phyloP scores from a whole-genome alignment of 2,329 filamentous ascomycete genomes.

The Ophiostoma angusticollis region DNA sequence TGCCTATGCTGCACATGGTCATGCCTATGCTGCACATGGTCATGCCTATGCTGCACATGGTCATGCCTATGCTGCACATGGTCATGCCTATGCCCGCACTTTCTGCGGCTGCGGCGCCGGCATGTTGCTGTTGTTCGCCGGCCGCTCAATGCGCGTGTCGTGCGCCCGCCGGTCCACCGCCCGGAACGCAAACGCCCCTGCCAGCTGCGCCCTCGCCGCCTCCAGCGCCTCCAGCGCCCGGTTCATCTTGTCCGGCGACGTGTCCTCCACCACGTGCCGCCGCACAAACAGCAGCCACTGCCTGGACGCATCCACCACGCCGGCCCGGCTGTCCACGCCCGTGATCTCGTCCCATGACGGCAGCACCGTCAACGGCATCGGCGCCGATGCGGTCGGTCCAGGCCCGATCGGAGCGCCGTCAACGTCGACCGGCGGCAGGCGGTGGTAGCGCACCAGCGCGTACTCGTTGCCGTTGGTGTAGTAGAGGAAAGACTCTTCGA shows the following conservation, averaged over 20 bases:
- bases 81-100: background rate
- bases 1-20: too few relatives aligned
- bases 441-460: slow-evolving; percentile 35
- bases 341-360: slow-evolving; percentile 32
- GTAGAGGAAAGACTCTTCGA: slow-evolving; percentile 42
- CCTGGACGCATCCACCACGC: slow-evolving; percentile 31
- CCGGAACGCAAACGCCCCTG: slow-evolving; percentile 40
- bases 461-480: slow-evolving; percentile 44
- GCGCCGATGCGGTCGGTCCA: too few relatives aligned
- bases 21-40: too few relatives aligned
- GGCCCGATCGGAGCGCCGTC: slow-evolving; percentile 9
- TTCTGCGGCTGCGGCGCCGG: slow-evolving; percentile 9
- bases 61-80: background rate
- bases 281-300: slow-evolving; percentile 46
- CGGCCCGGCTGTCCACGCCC: background rate
- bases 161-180: slow-evolving; percentile 38
- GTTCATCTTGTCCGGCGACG: slow-evolving; percentile 43
- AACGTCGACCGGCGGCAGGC: slow-evolving; percentile 17
- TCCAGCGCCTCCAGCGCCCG: slow-evolving; percentile 41
- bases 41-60: background rate
- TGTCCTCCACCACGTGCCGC: slow-evolving; percentile 41
- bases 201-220: slow-evolving; percentile 32
- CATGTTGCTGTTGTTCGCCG: slow-evolving; percentile 1
- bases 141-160: slow-evolving; percentile 33
- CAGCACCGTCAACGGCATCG: slow-evolving; percentile 24